A percentile compares a stretch with the other conserved stretches of the same genome.
These are phyloP conservation scores for Guyanaporus albipodus DNA, from an alignment of 768 basidiomycete genomes.

Conservation along the genomic window DNA sequence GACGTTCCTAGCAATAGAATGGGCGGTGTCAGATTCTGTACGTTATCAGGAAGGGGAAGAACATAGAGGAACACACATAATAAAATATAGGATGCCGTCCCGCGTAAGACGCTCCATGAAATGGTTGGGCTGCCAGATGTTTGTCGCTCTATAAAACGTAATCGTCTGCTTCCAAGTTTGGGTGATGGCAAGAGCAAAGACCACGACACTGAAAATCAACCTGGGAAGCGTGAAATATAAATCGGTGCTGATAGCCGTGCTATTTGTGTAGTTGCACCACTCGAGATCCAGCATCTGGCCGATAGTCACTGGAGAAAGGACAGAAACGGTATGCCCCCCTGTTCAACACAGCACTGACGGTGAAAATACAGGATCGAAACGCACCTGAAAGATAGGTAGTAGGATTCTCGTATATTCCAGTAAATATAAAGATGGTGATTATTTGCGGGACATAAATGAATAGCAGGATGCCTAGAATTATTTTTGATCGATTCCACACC, in stretches of 20 bases:
- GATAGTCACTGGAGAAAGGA: not conserved
- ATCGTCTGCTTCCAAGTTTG: not conserved
- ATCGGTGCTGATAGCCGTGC: not conserved
- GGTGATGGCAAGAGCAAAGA: not conserved
- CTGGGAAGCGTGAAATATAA: not conserved
- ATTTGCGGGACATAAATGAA: not conserved
- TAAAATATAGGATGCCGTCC: constrained; percentile 6
- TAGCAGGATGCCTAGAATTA: constrained; percentile 1
- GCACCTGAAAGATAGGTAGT: not conserved
- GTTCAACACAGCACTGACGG: not conserved
- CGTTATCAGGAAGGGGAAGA: not conserved
- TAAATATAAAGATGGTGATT: not conserved
- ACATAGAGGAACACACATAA: not conserved
- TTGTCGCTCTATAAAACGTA: not conserved
- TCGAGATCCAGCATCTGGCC: not conserved
- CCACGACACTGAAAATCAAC: not conserved
- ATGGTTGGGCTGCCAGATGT: not conserved
- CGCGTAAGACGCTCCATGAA: not conserved
- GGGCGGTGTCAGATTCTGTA: not conserved
- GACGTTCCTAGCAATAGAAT: not conserved
- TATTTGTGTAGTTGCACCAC: not conserved
- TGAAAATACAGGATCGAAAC: not conserved
- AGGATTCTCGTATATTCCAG: not conserved
- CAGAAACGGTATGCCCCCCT: not conserved
- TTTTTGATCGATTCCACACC: constrained; percentile 1